Base-by-base conservation (phyloP, 768 basidiomycete genomes). In the Calocybe gangraenosa region DNA sequence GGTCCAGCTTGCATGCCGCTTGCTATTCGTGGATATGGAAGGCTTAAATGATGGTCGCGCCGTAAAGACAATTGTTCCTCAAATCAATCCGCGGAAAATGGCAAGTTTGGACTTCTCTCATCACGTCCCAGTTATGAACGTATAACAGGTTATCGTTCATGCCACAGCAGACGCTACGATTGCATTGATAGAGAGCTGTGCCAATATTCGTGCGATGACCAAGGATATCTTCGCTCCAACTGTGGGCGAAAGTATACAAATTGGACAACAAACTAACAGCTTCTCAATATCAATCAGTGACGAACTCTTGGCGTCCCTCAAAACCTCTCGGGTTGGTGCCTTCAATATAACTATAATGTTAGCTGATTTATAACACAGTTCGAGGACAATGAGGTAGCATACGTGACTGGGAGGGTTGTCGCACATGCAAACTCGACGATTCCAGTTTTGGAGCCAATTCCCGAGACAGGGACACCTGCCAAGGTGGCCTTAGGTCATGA, bases 301-400 rank as follows among this genome's bases (percentile, higher is more conserved):
- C 50, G 85, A 85, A 50, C 71, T 97, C 32, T 70, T 97, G 49
- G 77, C 75, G 4, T 78, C 82, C 2, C 64, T 96, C 52, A 82
- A 81, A 59, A 84, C 93, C 81, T 94, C 95, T 9, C 76, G 85
- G 63, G 93, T 95, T 64, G 43, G 88, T 71, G 37, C 13, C 21
- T 35, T 35, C n/a, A 7, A 35, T 35, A 35, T 35, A 14, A 14
- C 14, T 7, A 5, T n/a, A 17, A 21, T 34, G 11, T n/a, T 28
- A 18, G 43, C 37, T 32, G 18, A 23, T 30, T 3, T 21, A 25
- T 32, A 2, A 37, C 52, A 23, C 56, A 97, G 93, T 97, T 96
- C 60, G 96, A 98, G 58, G 95, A 97, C 62, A 98, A 93, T 57
- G 93, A 98, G 65, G 87, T 99, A 36, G 92, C 90, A 14, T 94